phyloP scores from a whole-genome alignment of 192 early-diverging fungal genomes.

The Coemansia sp. region DNA sequence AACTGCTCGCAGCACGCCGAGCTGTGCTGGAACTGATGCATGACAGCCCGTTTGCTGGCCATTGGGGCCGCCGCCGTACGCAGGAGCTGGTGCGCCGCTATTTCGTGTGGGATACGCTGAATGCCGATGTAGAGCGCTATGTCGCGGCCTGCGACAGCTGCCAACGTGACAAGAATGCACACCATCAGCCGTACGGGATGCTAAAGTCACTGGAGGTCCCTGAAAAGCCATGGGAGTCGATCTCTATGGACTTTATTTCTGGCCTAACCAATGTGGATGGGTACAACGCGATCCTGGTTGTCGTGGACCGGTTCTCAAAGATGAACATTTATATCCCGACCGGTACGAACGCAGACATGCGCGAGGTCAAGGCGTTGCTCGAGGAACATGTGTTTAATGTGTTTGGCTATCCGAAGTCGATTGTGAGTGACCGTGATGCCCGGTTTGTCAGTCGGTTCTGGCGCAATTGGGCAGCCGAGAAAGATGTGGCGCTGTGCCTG shows the following conservation, averaged over 20 bases:
- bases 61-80: neutral
- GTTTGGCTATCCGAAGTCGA: neutral
- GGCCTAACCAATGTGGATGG: neutral
- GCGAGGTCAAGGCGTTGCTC: neutral
- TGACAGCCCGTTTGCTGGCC: neutral
- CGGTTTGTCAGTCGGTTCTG: neutral
- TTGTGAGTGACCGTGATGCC: neutral
- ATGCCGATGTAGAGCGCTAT: neutral
- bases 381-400: neutral
- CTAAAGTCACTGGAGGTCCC: neutral
- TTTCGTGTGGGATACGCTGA: neutral
- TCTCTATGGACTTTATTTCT: constrained; percentile 4
- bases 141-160: neutral
- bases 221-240: neutral
- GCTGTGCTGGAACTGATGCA: neutral
- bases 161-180: neutral
- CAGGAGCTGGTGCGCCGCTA: neutral
- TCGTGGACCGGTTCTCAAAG: constrained; percentile 3
- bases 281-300: neutral
- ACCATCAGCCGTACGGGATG: constrained; percentile 4
- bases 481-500: constrained; percentile 11
- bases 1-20: neutral
- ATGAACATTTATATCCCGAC: constrained; percentile 3
- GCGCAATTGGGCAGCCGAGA: neutral
- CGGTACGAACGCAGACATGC: neutral